Base-by-base conservation (phyloP, 2,329 filamentous ascomycete genomes). In the Pyrenochaeta sp. region DNA sequence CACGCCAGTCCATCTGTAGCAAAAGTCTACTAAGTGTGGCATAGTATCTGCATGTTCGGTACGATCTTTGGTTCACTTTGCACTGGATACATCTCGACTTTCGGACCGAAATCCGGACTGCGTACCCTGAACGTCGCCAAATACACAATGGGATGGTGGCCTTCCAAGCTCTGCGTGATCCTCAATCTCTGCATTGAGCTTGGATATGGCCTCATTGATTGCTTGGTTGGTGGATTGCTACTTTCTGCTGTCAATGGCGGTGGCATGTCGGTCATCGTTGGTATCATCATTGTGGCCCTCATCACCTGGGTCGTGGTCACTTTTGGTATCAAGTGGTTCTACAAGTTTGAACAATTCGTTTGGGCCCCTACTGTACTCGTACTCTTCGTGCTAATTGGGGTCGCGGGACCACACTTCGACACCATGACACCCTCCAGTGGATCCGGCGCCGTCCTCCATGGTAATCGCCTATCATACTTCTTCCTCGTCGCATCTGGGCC, bases 381-480 rank as follows among this genome's bases (percentile, higher is more conserved):
- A 15, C 63, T 71, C 2, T 69, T 67, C 54, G 62, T 71, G n/a
- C 48, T 72, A 12, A 69, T 68, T n/a, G 71, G 71, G 9, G 61
- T 66, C 2, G 68, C 69, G 13, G 67, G 67, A 4, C 69, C 69
- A 2, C 80, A 85, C 34, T 90, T 88, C 62, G 84, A 89, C 63
- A 76, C 84, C 1, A 69, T 76, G 1, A 80, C 81, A 1, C 74
- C 80, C 1, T 85, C 83, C 5, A 69, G 70, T 1, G 85, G 83
- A 9, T 77, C 83, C 32, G 67, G 79, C 10, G 74, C 79, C 45
- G 84, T 83, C 2, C 66, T 88, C 15, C 77, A 79, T 19, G 87
- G 84, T 24, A 84, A 85, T 58, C 79, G 84, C 2, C 76, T 91
- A 22, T 88, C 86, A 1, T 91, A 90, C 76, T 89, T 91, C 77